phyloP scores from a whole-genome alignment of 495 filamentous ascomycete species.

The Cercophora newfieldiana region DNA sequence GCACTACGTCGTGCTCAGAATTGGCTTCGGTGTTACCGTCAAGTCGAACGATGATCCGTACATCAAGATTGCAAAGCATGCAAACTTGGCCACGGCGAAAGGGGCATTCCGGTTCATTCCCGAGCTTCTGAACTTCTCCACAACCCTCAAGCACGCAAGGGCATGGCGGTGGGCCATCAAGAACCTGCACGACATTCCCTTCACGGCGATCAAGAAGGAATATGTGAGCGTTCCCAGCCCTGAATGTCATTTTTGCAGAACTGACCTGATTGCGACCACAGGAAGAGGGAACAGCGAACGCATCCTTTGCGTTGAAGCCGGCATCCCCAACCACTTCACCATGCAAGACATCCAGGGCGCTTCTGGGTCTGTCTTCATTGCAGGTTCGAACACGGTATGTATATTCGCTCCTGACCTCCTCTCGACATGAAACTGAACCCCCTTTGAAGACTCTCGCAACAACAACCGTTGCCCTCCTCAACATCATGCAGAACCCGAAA shows the following conservation, averaged over 20 bases:
- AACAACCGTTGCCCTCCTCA: not conserved
- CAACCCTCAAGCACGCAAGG: not conserved
- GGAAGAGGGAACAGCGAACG: too few species aligned
- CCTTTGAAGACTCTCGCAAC: not conserved
- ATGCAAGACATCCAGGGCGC: not conserved
- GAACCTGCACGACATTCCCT: not conserved
- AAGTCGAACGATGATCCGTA: not conserved
- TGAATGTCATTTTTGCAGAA: too few species aligned
- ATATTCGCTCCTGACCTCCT: not conserved
- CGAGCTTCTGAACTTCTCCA: not conserved
- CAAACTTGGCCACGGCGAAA: not conserved
- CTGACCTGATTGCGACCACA: too few species aligned
- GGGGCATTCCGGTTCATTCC: not conserved
- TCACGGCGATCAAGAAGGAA: not conserved
- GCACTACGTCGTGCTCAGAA: not conserved
- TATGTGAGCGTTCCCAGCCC: not conserved
- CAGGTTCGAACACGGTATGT: not conserved
- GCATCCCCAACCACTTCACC: too few species aligned
- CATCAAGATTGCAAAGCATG: slow-evolving; percentile 1
- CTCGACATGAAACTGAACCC: not conserved
- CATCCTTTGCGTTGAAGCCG: too few species aligned
- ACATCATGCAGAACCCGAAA: not conserved
- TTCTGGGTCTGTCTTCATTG: slow-evolving; percentile 5
- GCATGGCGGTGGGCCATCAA: not conserved
- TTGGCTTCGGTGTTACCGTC: not conserved